Conservation (phyloP, 805 yeast species). For the Torulaspora franciscae region DNA sequence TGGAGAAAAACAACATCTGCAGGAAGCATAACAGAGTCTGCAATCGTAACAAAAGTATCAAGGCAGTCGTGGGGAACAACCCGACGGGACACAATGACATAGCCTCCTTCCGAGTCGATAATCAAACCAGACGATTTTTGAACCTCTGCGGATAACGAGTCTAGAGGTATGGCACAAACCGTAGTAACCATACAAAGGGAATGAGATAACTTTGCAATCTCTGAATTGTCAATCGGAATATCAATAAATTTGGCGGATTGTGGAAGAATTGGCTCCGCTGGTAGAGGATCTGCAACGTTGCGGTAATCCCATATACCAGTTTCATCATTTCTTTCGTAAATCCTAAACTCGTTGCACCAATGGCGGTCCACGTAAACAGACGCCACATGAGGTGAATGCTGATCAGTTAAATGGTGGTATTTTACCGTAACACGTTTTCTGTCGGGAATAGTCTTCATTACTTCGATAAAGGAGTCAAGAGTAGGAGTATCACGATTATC, state of each 20-base stretch:
- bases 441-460: constrained; percentile 75
- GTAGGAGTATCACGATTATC: constrained; percentile 73
- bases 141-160: constrained; percentile 62
- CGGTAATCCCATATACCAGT: constrained; percentile 57
- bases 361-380: constrained; percentile 75
- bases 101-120: constrained; percentile 74
- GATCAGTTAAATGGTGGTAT: constrained; percentile 73
- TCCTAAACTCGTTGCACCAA: constrained; percentile 68
- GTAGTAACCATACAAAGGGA: constrained; percentile 70
- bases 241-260: constrained; percentile 67
- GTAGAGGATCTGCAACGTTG: constrained; percentile 51
- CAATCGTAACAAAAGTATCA: constrained; percentile 72
- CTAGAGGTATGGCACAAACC: constrained; percentile 63
- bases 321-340: constrained; percentile 58
- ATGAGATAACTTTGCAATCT: constrained; percentile 52
- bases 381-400: constrained; percentile 67
- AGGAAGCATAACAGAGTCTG: constrained; percentile 78
- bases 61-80: constrained; percentile 73
- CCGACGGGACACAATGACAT: constrained; percentile 70
- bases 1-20: constrained; percentile 79
- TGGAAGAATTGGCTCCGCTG: constrained; percentile 48
- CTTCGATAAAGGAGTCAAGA: constrained; percentile 69
- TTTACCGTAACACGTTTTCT: constrained; percentile 61
- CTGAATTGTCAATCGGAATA: constrained; percentile 52
- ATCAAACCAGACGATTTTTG: constrained; percentile 71